These are phyloP conservation scores for Calvatia gigantea DNA, from an alignment of 768 basidiomycete genomes.

Conservation along the genomic window DNA sequence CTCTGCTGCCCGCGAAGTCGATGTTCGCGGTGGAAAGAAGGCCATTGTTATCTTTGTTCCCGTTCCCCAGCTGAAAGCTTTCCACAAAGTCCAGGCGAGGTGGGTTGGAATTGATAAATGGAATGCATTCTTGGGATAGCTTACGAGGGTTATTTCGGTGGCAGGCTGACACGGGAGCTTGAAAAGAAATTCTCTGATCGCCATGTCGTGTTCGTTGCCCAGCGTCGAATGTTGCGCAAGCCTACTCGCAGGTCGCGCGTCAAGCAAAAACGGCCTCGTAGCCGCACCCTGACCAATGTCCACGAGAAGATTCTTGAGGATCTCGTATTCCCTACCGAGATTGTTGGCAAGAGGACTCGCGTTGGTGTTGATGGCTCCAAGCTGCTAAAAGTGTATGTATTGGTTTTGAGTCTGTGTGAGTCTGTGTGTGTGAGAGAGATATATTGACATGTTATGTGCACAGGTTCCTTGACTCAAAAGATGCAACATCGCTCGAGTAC, in stretches of 20 bases:
- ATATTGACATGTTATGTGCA: constrained; percentile 17
- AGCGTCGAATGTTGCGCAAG: constrained; percentile 97
- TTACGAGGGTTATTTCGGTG: constrained; percentile 4
- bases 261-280: constrained; percentile 94
- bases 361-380: constrained; percentile 92
- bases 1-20: constrained; percentile 97
- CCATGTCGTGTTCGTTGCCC: constrained; percentile 98
- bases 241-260: constrained; percentile 91
- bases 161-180: constrained; percentile 93
- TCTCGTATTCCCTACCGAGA: constrained; percentile 98
- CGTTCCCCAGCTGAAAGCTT: constrained; percentile 95
- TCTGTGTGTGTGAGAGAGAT: constrained; percentile 6
- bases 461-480: constrained; percentile 97
- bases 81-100: constrained; percentile 98
- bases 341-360: constrained; percentile 97
- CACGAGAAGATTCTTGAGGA: constrained; percentile 99
- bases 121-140: constrained; percentile 12
- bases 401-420: constrained; percentile 29
- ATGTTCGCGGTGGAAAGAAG: constrained; percentile 99
- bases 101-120: constrained; percentile 31
- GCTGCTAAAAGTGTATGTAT: constrained; percentile 92
- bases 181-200: constrained; percentile 99
- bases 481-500: constrained; percentile 98
- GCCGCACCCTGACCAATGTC: constrained; percentile 93
- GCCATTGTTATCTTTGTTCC: constrained; percentile 99